Percentiles rank a stretch among this genome's conserved stretches.
Conservation (phyloP, 2,329 filamentous ascomycete genomes). For the Aspergillus tanneri region DNA sequence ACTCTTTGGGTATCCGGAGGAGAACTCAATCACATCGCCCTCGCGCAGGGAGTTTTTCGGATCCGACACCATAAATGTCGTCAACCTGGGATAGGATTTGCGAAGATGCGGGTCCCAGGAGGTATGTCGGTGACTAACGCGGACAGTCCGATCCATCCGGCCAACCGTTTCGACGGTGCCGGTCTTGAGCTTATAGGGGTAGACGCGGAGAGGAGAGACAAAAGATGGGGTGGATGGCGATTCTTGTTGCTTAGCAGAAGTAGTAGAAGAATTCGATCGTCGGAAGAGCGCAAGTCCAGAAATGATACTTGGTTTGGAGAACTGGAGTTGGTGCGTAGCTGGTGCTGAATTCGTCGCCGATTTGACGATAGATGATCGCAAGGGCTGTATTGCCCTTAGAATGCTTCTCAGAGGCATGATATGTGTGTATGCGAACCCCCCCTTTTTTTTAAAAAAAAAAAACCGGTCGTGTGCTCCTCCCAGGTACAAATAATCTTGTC, state of each 20-base stretch:
- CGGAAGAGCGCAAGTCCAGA: conserved; percentile 8
- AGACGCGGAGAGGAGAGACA: conserved; percentile 34
- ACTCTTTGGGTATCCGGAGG: conserved; percentile 41
- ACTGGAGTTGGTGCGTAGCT: conserved; percentile 21
- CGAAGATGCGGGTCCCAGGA: conserved; percentile 39
- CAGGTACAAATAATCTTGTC: too few species aligned
- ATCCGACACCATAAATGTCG: conserved; percentile 38
- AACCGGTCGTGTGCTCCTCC: not conserved
- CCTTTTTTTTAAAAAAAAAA: conserved; percentile 2
- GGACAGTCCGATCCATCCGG: conserved; percentile 43
- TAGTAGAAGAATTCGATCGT: conserved; percentile 12
- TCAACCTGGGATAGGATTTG: conserved; percentile 39
- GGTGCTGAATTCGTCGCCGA: conserved; percentile 22
- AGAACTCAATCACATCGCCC: conserved; percentile 47
- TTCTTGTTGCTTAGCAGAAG: conserved; percentile 11
- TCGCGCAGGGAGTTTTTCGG: conserved; percentile 43
- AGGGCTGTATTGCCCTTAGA: conserved; percentile 33
- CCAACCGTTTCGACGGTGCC: conserved; percentile 45
- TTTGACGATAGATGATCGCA: conserved; percentile 29
- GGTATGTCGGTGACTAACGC: conserved; percentile 36
- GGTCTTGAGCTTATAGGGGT: conserved; percentile 36
- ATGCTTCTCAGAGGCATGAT: conserved; percentile 35
- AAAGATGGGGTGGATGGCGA: conserved; percentile 10
- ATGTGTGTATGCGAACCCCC: too few species aligned
- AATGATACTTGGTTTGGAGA: conserved; percentile 15